Evolutionary conservation across 2,329 filamentous ascomycete species (phyloP), one percentile per base, ranked within the genome.

Genomic region (Rutstroemia sp.): DNA sequence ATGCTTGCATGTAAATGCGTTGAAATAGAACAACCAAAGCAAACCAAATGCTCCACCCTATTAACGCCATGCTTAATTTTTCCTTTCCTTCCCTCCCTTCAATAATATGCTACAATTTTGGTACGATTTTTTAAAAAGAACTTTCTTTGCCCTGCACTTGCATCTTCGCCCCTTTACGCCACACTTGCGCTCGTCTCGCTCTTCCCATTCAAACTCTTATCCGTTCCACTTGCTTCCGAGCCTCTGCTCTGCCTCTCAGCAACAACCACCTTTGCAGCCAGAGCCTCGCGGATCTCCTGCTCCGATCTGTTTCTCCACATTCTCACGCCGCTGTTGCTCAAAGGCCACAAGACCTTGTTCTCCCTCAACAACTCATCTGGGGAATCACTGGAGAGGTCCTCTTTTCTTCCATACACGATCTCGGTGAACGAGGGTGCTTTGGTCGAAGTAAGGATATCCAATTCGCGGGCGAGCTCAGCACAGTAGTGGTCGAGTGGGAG

Each of bases 401-500:
- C 58, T 7, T 36, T 50, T 1, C 46, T 12, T 2, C 56, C 56
- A 14, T 48, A 51, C 0, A 68, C 40, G 12, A 65, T 61, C 5
- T 67, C 62, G 1, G 49, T 34, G 38, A 65, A 66, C 7, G 50
- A 58, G 1, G 63, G 61, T 6, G 57, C 57, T 12, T 60, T 57
- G 16, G 54, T 54, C 16, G 57, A 61, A 16, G 63, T 69, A 40
- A 92, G 83, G 57, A 87, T 82, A 67, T 92, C 87, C 63, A 94
- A 76, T 64, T 95, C 89, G 34, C 78, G 71, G 21, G 86, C 81
- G 44, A 94, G 78, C 66, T 91, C 86, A 39, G 84, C 78, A 72
- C 89, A 94, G 75, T 84, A 95, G 14, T 78, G 74, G 67, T 92
- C 89, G 2, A 92, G 77, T 0, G 87, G 86, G 44, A 92, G 73